Percentiles rank a stretch among this genome's conserved stretches.
These are phyloP conservation scores for Cryptococcus sp. DNA, from an alignment of 1,284 basidiomycete genomes.

Conservation along the genomic window DNA sequence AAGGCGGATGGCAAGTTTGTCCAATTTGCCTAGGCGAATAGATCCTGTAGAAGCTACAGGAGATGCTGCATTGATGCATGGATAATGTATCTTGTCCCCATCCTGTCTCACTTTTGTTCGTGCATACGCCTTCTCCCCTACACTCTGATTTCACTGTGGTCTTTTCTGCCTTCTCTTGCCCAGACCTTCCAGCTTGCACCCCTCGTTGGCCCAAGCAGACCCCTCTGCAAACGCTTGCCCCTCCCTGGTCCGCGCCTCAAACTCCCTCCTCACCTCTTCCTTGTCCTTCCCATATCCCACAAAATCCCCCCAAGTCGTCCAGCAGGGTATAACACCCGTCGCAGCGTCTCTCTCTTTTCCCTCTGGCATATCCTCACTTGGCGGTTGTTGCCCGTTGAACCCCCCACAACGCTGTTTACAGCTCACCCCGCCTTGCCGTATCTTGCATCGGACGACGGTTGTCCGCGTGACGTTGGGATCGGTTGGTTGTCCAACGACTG, in stretches of 20 bases:
- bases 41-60: too few species aligned
- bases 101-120: too few species aligned
- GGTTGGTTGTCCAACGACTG: constrained; percentile 9
- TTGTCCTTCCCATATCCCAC: constrained; percentile 16
- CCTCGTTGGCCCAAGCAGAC: constrained; percentile 15
- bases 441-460: constrained; percentile 13
- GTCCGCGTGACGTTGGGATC: constrained; percentile 11
- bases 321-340: constrained; percentile 22
- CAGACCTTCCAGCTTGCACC: constrained; percentile 11
- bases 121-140: too few species aligned
- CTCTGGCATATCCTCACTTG: constrained; percentile 5
- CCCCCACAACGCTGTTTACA: constrained; percentile 22
- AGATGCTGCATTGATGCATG: too few species aligned
- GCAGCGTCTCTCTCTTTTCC: constrained; percentile 13
- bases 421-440: constrained; percentile 7
- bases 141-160: too few species aligned
- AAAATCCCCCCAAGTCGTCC: constrained; percentile 17
- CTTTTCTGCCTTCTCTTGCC: constrained; percentile 11
- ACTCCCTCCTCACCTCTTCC: constrained; percentile 9
- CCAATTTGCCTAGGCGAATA: constrained; percentile 46
- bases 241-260: constrained; percentile 1
- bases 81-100: too few species aligned
- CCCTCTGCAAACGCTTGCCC: constrained; percentile 10
- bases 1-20: constrained; percentile 49
- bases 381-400: constrained; percentile 13